Conservation (phyloP, 352 stramenopile species). For the Thalassiosira livingstoniorum region DNA sequence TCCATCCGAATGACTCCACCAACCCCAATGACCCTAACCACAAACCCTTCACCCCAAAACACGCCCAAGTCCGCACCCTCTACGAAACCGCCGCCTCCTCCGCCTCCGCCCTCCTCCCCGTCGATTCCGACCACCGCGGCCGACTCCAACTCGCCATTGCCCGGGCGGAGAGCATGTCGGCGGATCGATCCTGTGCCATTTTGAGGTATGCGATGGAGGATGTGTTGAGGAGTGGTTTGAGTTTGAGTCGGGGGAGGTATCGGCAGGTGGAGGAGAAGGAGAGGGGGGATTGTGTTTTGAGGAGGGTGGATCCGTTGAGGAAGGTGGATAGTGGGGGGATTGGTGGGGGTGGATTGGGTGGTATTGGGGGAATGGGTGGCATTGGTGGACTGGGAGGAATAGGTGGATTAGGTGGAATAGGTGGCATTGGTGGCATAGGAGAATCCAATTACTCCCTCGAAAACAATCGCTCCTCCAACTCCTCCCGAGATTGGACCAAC, state of each 20-base stretch:
- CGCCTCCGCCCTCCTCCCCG: conserved; percentile 75
- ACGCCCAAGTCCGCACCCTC: conserved; percentile 69
- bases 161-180: conserved; percentile 74
- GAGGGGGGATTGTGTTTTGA: conserved; percentile 77
- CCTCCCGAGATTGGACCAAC: too few relatives aligned
- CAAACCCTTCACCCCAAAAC: background rate
- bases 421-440: too few relatives aligned
- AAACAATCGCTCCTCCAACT: too few relatives aligned
- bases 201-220: conserved; percentile 86
- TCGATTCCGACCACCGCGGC: conserved; percentile 83
- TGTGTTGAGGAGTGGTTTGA: conserved; percentile 75
- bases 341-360: conserved; percentile 1
- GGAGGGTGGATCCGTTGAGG: conserved; percentile 52
- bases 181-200: conserved; percentile 79
- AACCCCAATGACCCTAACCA: background rate
- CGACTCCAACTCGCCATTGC: conserved; percentile 75
- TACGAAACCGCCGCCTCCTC: conserved; percentile 75
- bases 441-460: too few relatives aligned
- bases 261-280: conserved; percentile 59
- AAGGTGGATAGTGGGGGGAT: conserved; percentile 11
- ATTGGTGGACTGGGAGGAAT: too few relatives aligned
- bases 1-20: conserved; percentile 20
- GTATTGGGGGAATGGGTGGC: too few relatives aligned
- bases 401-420: too few relatives aligned
- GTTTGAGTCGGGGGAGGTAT: conserved; percentile 36